Percentiles rank a stretch among this genome's conserved stretches.
Conservation (phyloP, 2,329 filamentous ascomycete species). For the Davidsoniella australis region DNA sequence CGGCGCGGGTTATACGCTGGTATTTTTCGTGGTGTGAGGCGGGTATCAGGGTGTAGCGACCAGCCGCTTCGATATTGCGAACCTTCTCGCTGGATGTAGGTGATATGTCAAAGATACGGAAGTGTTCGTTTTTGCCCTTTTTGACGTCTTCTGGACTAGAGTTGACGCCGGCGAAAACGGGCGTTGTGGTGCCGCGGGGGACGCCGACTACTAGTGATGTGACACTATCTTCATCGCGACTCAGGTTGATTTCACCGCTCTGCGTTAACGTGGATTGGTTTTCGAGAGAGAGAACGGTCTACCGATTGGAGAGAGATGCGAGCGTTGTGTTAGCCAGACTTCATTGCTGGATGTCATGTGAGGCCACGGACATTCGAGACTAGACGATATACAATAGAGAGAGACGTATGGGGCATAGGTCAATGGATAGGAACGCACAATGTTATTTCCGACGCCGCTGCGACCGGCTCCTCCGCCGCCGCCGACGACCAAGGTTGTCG, state of each 20-base stretch:
- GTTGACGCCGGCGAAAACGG: constrained; percentile 64
- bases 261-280: constrained; percentile 45
- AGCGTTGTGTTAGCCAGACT: background rate
- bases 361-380: background rate
- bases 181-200: constrained; percentile 32
- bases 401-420: background rate
- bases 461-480: constrained; percentile 73
- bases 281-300: constrained; percentile 59
- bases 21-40: constrained; percentile 34
- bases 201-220: constrained; percentile 60
- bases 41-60: constrained; percentile 35
- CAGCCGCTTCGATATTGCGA: constrained; percentile 26
- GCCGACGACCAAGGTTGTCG: constrained; percentile 59
- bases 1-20: constrained; percentile 41
- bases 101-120: constrained; percentile 54
- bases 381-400: background rate
- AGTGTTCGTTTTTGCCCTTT: constrained; percentile 66
- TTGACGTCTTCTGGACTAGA: constrained; percentile 55
- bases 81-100: constrained; percentile 16
- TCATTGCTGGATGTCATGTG: too few relatives aligned
- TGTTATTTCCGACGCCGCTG: constrained; percentile 73
- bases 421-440: constrained; percentile 34
- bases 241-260: constrained; percentile 58
- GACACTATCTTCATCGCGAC: constrained; percentile 74
- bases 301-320: constrained; percentile 1